Evolutionary conservation across 441 rosid species (phyloP).

Genomic region (Bocquillonia castaneifolia): DNA sequence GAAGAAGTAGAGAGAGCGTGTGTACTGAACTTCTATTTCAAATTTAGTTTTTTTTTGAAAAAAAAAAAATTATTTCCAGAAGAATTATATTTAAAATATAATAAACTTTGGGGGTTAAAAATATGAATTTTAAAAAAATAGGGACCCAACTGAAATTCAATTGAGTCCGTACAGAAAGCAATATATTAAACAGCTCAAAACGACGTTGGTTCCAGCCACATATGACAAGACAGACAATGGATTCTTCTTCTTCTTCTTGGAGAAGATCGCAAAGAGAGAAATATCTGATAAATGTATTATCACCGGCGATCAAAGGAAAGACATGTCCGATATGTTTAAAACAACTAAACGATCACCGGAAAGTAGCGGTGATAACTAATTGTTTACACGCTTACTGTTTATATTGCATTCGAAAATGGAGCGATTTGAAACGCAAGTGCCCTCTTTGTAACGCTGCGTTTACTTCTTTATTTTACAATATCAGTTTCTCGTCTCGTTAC

Average conservation of each 20-base stretch:
- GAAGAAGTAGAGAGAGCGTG: neutral
- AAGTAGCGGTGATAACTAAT: neutral
- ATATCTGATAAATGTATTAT: neutral
- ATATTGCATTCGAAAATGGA: slow-evolving; percentile 55
- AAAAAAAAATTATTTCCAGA: too few relatives aligned
- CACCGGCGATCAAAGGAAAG: neutral
- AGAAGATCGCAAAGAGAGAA: neutral
- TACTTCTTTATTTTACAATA: slow-evolving; percentile 48
- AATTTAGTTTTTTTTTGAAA: too few relatives aligned
- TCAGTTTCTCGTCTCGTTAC: slow-evolving; percentile 32
- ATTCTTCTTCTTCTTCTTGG: neutral
- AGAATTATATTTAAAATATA: too few relatives aligned
- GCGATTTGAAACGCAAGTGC: slow-evolving; percentile 54
- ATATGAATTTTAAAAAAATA: too few relatives aligned
- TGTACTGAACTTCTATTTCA: too few relatives aligned
- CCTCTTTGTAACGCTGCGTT: slow-evolving; percentile 64
- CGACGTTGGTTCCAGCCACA: too few relatives aligned
- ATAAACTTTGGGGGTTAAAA: too few relatives aligned
- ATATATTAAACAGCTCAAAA: too few relatives aligned
- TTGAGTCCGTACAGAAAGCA: too few relatives aligned
- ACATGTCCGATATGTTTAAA: neutral
- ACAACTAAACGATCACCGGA: neutral
- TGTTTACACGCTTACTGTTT: slow-evolving; percentile 50
- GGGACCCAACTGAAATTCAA: too few relatives aligned
- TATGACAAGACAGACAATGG: too few relatives aligned